Base-by-base conservation (phyloP, 2,329 filamentous ascomycete genomes). In the Diaporthe sp. region DNA sequence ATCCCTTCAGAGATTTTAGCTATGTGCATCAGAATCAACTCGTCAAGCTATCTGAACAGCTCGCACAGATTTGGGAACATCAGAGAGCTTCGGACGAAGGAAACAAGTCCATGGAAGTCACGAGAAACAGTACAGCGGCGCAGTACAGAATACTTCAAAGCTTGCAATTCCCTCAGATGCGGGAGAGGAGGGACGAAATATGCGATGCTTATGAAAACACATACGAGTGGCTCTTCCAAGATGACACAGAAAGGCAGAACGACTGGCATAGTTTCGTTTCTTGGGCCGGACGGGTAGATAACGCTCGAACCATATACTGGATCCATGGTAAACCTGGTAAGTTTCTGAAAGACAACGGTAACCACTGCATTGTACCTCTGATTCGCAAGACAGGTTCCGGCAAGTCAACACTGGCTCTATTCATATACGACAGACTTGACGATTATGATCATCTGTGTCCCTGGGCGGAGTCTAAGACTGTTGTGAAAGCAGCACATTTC, bases 351-450 rank as follows among this genome's bases (percentile, higher is more conserved):
- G n/a, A 25, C 8, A 42, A n/a, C 15, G 8, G 22, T 12, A 22
- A 1, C 30, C 10, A 9, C 17, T 33, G 9, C 12, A 7, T 22
- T 1, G 4, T 19, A 5, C n/a, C 12, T 25, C 28, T 61, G 42
- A 61, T 40, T 10, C 25, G 10, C 7, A 42, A 10, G 19, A 3
- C 22, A 61, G 57, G 57, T 19, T 61, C 57, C n/a, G 57, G 57
- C 12, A 61, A 61, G 15, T 61, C 57, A 28, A 61, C 57, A 3
- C 57, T 61, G 4, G 6, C 57, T 42, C 57, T 35, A 2, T 61
- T 61, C n/a, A 61, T 61, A 19, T 42, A 40, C n/a, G 57, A 61
- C 13, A 61, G 57, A 61, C n/a, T 61, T 13, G 8, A 61, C 13
- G n/a, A 28, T 12, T 8, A 61, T 19, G 33, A 61, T 4, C 57